These are phyloP conservation scores for Pichia sp. DNA, from an alignment of 1,139 yeast genomes.

Conservation along the genomic window DNA sequence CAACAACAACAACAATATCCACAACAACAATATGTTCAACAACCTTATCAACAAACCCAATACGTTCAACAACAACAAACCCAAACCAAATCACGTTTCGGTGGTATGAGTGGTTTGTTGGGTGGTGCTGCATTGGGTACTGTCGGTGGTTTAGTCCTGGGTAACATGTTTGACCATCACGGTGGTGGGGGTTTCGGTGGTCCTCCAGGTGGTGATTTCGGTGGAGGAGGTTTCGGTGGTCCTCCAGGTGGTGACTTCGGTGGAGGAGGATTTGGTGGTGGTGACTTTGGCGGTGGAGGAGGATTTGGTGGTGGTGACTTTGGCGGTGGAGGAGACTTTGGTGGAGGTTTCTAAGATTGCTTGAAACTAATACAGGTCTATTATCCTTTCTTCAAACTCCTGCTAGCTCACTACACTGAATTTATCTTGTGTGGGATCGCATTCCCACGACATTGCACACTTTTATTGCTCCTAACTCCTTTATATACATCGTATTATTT, in stretches of 20 bases:
- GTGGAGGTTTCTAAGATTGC: background rate
- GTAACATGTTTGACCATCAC: slow-evolving; percentile 7
- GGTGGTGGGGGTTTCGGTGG: slow-evolving; percentile 9
- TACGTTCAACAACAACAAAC: slow-evolving; percentile 13
- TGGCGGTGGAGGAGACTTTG: background rate
- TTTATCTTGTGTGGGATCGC: background rate
- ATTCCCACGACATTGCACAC: no score
- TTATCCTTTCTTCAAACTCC: background rate
- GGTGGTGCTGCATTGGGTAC: slow-evolving; percentile 34
- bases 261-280: slow-evolving; percentile 30
- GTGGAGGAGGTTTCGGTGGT: slow-evolving; percentile 20
- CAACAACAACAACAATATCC: slow-evolving; percentile 21
- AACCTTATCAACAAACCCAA: slow-evolving; percentile 14
- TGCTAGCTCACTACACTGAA: background rate
- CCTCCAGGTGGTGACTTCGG: slow-evolving; percentile 27
- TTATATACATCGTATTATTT: no score
- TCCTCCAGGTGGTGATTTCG: slow-evolving; percentile 27
- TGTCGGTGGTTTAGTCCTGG: slow-evolving; percentile 29
- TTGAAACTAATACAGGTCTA: background rate
- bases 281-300: slow-evolving; percentile 16
- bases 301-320: background rate
- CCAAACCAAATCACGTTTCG: slow-evolving; percentile 17
- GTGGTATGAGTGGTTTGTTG: slow-evolving; percentile 30
- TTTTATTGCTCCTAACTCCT: no score
- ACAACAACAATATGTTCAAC: slow-evolving; percentile 18